Base-by-base conservation (phyloP, 1,284 basidiomycete genomes). In the Tausonia pullulans region DNA sequence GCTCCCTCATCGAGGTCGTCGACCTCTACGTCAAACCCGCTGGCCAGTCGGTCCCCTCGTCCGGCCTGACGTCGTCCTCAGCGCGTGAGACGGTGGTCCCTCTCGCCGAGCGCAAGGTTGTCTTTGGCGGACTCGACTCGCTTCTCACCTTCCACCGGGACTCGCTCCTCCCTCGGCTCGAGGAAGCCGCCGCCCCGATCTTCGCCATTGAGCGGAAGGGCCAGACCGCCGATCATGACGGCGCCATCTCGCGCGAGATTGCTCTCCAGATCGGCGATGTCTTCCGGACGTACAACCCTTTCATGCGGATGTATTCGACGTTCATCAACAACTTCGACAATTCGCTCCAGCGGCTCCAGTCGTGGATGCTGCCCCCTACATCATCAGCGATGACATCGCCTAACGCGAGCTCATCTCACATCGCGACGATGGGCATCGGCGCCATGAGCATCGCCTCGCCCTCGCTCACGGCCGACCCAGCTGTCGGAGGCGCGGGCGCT, bases 261-360 rank as follows among this genome's bases (percentile, higher is more conserved):
- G 91, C 90, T 0, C 88, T 84, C 68, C 82, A 84, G 43, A 86
- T 98, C 48, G 94, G 91, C 6, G 84, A 87, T 67, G 92, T 90
- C 52, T 99, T 98, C 76, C 79, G 87, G 67, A 88, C 86, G 59
- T 92, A 97, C 75, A 90, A 90, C 51, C 90, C 92, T 7, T 95
- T 95, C 79, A 90, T 97, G 89, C 90, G 82, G 78, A 92, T 97
- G 86, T 97, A 97, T 76, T 93, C 90, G 58, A 88, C 87, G 51
- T 97, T 95, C 75, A 95, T 95, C 81, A 96, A 94, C 77, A 92
- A 94, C 74, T 95, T 95, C 75, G 92, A 96, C 74, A 90, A 87
- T 72, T 88, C 91, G 3, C 82, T 93, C 13, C 83, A 89, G 68
- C 84, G 91, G 60, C 84, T 96, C 72, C 87, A 87, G 74, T 81